Conservation (phyloP, 75 land plant species). For the Pinus albicaulis region DNA sequence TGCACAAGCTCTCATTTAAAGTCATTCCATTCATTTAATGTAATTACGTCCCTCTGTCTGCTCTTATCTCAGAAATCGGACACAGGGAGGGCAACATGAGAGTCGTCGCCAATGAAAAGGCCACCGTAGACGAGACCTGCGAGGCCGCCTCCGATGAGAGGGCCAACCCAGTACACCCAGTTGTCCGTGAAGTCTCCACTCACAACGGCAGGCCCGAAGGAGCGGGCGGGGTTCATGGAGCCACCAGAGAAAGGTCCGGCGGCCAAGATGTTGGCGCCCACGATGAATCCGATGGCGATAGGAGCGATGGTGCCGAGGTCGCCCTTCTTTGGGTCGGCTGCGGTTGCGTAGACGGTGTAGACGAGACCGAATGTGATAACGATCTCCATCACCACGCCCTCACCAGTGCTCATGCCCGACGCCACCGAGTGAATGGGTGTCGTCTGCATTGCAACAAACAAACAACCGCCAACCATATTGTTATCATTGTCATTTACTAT, state of each 20-base stretch:
- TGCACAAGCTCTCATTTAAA: too few relatives aligned
- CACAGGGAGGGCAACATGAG: neutral
- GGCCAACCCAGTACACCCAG: conserved; percentile 65
- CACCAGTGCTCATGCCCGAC: conserved; percentile 14
- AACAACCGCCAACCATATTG: too few relatives aligned
- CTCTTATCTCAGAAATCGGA: neutral
- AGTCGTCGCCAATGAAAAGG: neutral
- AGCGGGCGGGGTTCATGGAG: conserved; percentile 52
- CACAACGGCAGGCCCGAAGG: conserved; percentile 45
- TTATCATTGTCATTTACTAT: too few relatives aligned
- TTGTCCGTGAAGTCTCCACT: conserved; percentile 37
- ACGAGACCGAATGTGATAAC: conserved; percentile 44
- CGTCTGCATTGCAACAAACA: neutral
- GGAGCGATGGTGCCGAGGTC: conserved; percentile 42
- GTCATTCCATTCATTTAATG: too few relatives aligned
- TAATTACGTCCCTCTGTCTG: too few relatives aligned
- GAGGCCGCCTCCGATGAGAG: conserved; percentile 46
- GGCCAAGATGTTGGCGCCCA: conserved; percentile 37
- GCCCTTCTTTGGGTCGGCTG: conserved; percentile 39
- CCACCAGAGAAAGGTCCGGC: conserved; percentile 43
- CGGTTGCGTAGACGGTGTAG: conserved; percentile 45
- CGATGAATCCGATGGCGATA: conserved; percentile 41
- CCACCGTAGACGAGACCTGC: conserved; percentile 44
- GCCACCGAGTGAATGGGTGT: conserved; percentile 13
- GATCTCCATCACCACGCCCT: conserved; percentile 27